Base-by-base conservation (phyloP, 192 early-diverging fungal species). In the Entrophospora sp. region DNA sequence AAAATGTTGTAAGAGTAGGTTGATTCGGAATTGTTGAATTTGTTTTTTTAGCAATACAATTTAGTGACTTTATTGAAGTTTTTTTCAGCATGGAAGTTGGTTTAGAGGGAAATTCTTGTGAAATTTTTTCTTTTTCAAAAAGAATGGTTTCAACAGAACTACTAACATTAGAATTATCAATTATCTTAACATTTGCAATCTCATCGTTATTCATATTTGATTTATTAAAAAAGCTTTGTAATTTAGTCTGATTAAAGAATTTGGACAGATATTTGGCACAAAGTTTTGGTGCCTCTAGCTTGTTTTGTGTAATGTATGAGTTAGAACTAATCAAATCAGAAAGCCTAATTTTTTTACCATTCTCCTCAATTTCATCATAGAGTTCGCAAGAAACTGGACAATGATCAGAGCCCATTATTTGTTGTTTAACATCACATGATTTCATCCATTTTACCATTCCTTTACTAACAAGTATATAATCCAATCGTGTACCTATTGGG, bases 361-460 rank as follows among this genome's bases (percentile, higher is more conserved):
- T 55, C 44, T 69, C 46, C 6, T 24, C 14, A 7, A 61, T 53
- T 66, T 68, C 61, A 9, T 55, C 66, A 32, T 5, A 18, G 24
- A 53, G 28, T 25, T 80, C 79, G 0, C 68, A 72, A 32, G 76
- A 66, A 1, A 92, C 86, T 1, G 89, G 90, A 63, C 91, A 93
- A 68, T 93, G 91, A 71, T 93, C 91, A 14, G 85, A 87, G 7
- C 91, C 91, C 51, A 83, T 69, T 12, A 91, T 68, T 1, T 81
- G 60, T 6, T 83, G 75, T 32, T 82, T 69, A 4, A 90, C 75
- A 44, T 85, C 69, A 24, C 84, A 77, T 22, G 66, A 76, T n/a
- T 72, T 72, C 53, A 91, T 75, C 83, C 81, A 87, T 10, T 79
- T 75, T 1, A 79, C 22, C 1, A 93, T 67, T 1, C 55, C 76